Evolutionary conservation across 1,284 basidiomycete genomes (phyloP).

Genomic region (Pseudozyma flocculosa): DNA sequence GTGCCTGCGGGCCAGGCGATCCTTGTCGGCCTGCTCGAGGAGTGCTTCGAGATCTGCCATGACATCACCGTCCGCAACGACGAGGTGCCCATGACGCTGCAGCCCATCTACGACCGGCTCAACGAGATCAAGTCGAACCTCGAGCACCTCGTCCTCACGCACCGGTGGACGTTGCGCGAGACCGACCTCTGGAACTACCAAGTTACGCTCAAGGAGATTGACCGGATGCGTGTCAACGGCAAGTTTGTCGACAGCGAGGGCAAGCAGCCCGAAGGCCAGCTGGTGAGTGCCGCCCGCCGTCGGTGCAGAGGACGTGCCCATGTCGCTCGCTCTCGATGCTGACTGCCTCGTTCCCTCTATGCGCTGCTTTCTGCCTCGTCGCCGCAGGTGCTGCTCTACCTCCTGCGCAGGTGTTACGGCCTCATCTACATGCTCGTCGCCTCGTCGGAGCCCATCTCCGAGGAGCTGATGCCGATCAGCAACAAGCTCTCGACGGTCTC

Average conservation of each 20-base stretch:
- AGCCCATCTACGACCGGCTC: slow-evolving; percentile 92
- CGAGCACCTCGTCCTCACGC: slow-evolving; percentile 86
- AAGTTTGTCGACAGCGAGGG: slow-evolving; percentile 95
- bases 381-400: slow-evolving; percentile 83
- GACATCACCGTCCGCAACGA: slow-evolving; percentile 94
- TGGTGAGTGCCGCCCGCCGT: slow-evolving; percentile 63
- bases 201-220: slow-evolving; percentile 89
- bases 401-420: slow-evolving; percentile 91
- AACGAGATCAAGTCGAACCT: slow-evolving; percentile 80
- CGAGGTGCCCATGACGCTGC: slow-evolving; percentile 79
- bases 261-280: slow-evolving; percentile 84
- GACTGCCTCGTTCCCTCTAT: too few species aligned
- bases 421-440: slow-evolving; percentile 91
- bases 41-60: slow-evolving; percentile 94
- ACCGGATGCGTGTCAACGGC: slow-evolving; percentile 92
- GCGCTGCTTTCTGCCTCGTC: too few species aligned
- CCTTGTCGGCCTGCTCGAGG: slow-evolving; percentile 78
- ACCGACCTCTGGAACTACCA: slow-evolving; percentile 81
- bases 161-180: slow-evolving; percentile 94
- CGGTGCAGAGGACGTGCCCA: slow-evolving; percentile 22
- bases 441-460: slow-evolving; percentile 97
- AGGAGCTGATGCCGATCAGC: slow-evolving; percentile 87
- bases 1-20: slow-evolving; percentile 80
- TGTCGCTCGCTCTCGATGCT: too few species aligned
- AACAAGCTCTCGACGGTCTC: slow-evolving; percentile 64